A percentile compares a stretch with the other conserved stretches of the same genome.
Conservation (phyloP, 2,329 filamentous ascomycete genomes). For the Colletotrichum caudatum region DNA sequence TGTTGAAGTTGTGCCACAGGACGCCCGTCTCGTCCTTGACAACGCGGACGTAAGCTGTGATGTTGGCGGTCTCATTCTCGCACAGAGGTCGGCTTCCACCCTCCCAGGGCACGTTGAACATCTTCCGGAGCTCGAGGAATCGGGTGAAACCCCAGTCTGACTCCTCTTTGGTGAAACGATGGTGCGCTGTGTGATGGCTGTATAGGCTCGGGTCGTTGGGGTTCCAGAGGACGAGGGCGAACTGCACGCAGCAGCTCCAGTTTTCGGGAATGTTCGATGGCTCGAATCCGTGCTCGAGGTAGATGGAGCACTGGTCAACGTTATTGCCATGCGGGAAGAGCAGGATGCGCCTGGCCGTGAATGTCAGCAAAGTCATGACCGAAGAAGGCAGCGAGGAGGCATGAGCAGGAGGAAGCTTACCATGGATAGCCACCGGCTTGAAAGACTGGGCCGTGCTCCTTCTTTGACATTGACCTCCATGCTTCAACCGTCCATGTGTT, state of each 20-base stretch:
- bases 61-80: slow-evolving; percentile 81
- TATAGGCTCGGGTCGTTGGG: slow-evolving; percentile 90
- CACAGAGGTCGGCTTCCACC: slow-evolving; percentile 76
- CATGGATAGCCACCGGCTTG: slow-evolving; percentile 89
- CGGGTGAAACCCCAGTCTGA: slow-evolving; percentile 99
- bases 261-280: slow-evolving; percentile 79
- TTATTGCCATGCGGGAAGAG: slow-evolving; percentile 98
- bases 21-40: slow-evolving; percentile 91
- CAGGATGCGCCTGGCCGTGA: slow-evolving; percentile 78
- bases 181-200: slow-evolving; percentile 85
- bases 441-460: slow-evolving; percentile 90
- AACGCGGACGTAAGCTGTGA: slow-evolving; percentile 85
- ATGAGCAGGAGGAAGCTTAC: slow-evolving; percentile 60
- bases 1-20: slow-evolving; percentile 90
- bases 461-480: slow-evolving; percentile 82
- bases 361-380: slow-evolving; percentile 40
- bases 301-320: slow-evolving; percentile 92
- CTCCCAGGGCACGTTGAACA: slow-evolving; percentile 85
- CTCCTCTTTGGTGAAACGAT: slow-evolving; percentile 96
- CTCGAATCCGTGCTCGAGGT: slow-evolving; percentile 94
- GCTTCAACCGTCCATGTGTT: slow-evolving; percentile 90
- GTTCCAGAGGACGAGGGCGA: slow-evolving; percentile 94
- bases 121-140: slow-evolving; percentile 87
- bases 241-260: slow-evolving; percentile 97
- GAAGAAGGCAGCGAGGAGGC: not conserved